Conservation (phyloP, 345 rosid genomes). For the Populus alba region DNA sequence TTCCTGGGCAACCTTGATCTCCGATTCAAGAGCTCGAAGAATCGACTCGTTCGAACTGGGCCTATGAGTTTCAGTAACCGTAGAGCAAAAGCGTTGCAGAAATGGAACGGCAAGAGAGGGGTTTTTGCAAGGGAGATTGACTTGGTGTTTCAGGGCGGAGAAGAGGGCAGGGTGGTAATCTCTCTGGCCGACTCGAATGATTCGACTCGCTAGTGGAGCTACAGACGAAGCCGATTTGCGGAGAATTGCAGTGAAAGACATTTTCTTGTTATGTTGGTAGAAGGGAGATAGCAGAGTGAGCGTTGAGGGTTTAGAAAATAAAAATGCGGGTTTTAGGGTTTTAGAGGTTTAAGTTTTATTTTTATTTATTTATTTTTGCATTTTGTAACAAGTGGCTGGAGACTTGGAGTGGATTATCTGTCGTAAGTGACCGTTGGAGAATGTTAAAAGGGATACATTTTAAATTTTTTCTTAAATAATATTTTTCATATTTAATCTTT, state of each 20-base stretch:
- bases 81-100: conserved; percentile 27
- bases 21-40: conserved; percentile 58
- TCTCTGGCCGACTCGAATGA: conserved; percentile 23
- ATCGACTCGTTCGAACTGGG: conserved; percentile 51
- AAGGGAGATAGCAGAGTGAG: not conserved
- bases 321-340: not conserved
- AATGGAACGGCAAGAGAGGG: conserved; percentile 17
- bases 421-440: too few relatives aligned
- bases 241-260: conserved; percentile 44
- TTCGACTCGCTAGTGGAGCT: conserved; percentile 40
- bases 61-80: conserved; percentile 31
- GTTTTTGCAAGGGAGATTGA: conserved; percentile 15
- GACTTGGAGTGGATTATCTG: too few relatives aligned
- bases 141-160: conserved; percentile 21
- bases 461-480: too few relatives aligned
- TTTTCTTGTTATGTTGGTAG: conserved; percentile 7
- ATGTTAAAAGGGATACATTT: too few relatives aligned
- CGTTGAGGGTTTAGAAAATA: not conserved
- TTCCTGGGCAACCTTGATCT: conserved; percentile 62
- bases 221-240: conserved; percentile 46
- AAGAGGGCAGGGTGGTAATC: conserved; percentile 26
- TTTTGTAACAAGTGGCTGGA: too few relatives aligned
- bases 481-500: too few relatives aligned
- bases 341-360: conserved; percentile 3
- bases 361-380: too few relatives aligned